Evolutionary conservation across 768 basidiomycete species (phyloP).

Genomic region (Collybia sordida): DNA sequence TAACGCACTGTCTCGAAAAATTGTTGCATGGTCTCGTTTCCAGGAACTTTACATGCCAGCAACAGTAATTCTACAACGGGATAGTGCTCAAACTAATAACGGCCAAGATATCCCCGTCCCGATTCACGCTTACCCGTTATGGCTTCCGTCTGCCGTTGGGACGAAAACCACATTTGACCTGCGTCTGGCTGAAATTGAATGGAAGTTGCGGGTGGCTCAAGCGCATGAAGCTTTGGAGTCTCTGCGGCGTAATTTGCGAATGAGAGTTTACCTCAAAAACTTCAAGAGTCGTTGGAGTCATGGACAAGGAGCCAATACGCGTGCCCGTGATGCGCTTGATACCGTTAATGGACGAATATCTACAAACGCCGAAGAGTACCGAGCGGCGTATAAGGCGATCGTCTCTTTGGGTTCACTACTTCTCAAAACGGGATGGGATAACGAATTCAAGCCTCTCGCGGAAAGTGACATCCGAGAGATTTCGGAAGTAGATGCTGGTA

Average conservation of each 20-base stretch:
- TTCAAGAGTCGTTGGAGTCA: constrained; percentile 8
- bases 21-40: constrained; percentile 8
- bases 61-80: neutral
- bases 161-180: neutral
- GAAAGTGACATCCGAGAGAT: constrained; percentile 11
- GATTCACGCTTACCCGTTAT: neutral
- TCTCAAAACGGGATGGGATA: neutral
- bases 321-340: neutral
- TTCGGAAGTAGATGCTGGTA: neutral
- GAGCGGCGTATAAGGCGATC: constrained; percentile 3
- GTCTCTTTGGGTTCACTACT: neutral
- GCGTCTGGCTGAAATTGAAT: constrained; percentile 6
- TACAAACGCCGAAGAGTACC: constrained; percentile 3
- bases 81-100: neutral
- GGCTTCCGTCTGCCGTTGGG: constrained; percentile 5
- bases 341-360: neutral
- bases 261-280: constrained; percentile 2
- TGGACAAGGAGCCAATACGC: constrained; percentile 10
- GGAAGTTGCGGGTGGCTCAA: constrained; percentile 7
- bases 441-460: constrained; percentile 2
- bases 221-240: constrained; percentile 11
- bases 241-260: constrained; percentile 4
- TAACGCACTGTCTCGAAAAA: constrained; percentile 8
- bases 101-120: neutral
- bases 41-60: constrained; percentile 16